Evolutionary conservation across 202 grass and related monocot species (phyloP).

Genomic region (Panicum hallii): DNA sequence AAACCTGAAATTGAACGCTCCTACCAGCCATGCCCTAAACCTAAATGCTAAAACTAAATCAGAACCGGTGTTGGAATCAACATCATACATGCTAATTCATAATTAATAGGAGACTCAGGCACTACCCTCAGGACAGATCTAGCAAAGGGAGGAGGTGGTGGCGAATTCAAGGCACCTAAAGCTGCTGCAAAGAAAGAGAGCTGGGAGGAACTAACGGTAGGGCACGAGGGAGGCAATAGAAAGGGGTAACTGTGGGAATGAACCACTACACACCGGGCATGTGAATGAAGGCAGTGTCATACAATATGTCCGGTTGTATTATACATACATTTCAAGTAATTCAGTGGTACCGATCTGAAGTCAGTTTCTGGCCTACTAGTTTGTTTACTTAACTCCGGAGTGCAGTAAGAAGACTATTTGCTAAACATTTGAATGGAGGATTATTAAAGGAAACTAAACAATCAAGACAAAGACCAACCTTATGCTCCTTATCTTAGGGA

Average conservation of each 20-base stretch:
- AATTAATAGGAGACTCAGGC: background rate
- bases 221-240: background rate
- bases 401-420: background rate
- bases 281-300: background rate
- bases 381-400: background rate
- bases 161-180: slow-evolving; percentile 7
- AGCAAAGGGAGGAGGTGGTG: background rate
- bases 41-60: background rate
- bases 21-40: background rate
- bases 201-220: background rate
- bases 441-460: background rate
- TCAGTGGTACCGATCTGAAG: background rate
- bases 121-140: background rate
- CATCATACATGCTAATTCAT: background rate
- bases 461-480: background rate
- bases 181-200: background rate
- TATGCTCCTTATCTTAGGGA: background rate
- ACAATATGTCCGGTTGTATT: background rate
- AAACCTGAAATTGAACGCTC: background rate
- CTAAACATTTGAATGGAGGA: slow-evolving; percentile 1
- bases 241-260: background rate
- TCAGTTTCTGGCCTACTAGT: background rate
- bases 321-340: slow-evolving; percentile 7
- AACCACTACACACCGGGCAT: too few species aligned
- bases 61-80: background rate